phyloP scores from a whole-genome alignment of 441 rosid genomes.

The Erodium moschatum region DNA sequence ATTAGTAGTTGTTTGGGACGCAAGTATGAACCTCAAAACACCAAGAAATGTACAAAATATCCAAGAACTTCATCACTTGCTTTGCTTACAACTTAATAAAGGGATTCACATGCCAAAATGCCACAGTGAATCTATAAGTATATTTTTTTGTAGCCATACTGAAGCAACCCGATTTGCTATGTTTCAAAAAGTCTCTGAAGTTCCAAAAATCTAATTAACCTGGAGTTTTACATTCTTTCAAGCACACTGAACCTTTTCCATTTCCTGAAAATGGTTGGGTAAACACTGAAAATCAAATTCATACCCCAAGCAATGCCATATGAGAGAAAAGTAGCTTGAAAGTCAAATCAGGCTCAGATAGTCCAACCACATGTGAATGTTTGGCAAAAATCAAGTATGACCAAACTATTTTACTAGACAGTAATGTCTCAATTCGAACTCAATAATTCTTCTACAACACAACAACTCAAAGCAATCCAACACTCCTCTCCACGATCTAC shows the following conservation, averaged over 20 bases:
- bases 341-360: background rate
- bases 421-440: background rate
- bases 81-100: background rate
- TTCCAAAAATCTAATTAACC: background rate
- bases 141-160: background rate
- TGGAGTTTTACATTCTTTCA: background rate
- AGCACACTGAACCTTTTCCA: background rate
- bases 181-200: background rate
- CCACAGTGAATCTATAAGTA: no score
- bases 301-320: background rate
- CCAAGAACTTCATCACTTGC: no score
- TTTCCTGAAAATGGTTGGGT: background rate
- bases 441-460: no score
- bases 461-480: background rate
- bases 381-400: background rate
- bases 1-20: background rate
- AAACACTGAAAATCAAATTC: background rate
- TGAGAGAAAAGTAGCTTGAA: background rate
- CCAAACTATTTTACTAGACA: background rate
- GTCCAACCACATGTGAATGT: background rate
- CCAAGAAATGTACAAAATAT: background rate
- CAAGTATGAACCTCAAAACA: background rate
- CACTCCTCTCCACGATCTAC: background rate
- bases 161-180: background rate
- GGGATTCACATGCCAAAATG: background rate